A percentile compares a stretch with the other conserved stretches of the same genome.
Conservation (phyloP, 768 basidiomycete genomes). For the Sistotremastrum suecicum region DNA sequence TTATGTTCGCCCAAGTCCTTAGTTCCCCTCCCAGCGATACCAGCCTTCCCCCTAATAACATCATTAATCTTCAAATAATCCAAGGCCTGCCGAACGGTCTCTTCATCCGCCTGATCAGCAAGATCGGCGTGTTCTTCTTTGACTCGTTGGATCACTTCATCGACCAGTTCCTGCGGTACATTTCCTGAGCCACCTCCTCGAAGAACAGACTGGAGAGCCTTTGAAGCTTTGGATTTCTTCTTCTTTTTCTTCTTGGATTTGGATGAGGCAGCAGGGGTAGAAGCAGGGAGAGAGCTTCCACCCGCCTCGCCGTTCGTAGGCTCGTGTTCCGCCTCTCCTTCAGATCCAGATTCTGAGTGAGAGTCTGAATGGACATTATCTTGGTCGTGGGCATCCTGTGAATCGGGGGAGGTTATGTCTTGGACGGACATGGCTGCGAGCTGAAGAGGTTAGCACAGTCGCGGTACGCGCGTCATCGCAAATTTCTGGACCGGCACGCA, state of each 20-base stretch:
- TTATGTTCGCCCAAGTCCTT: constrained; percentile 84
- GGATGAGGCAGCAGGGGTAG: no score
- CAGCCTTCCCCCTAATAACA: constrained; percentile 68
- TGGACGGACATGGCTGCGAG: no score
- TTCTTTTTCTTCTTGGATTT: constrained; percentile 70
- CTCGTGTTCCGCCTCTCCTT: no score
- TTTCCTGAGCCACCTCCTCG: constrained; percentile 27
- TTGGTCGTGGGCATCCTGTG: no score
- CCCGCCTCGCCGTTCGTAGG: no score
- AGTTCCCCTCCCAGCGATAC: constrained; percentile 57
- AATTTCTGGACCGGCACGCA: no score
- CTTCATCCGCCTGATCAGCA: constrained; percentile 38
- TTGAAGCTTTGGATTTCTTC: constrained; percentile 63
- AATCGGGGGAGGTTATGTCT: no score
- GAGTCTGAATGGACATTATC: no score
- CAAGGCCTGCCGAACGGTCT: constrained; percentile 52
- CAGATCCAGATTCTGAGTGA: no score
- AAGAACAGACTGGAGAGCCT: constrained; percentile 29
- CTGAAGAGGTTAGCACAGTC: no score
- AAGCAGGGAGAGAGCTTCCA: no score
- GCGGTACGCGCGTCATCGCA: no score
- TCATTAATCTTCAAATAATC: constrained; percentile 79
- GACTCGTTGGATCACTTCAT: constrained; percentile 54
- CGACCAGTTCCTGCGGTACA: constrained; percentile 47
- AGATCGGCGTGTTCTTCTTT: constrained; percentile 36